phyloP scores from a whole-genome alignment of 768 basidiomycete genomes.

The Suillus plorans region DNA sequence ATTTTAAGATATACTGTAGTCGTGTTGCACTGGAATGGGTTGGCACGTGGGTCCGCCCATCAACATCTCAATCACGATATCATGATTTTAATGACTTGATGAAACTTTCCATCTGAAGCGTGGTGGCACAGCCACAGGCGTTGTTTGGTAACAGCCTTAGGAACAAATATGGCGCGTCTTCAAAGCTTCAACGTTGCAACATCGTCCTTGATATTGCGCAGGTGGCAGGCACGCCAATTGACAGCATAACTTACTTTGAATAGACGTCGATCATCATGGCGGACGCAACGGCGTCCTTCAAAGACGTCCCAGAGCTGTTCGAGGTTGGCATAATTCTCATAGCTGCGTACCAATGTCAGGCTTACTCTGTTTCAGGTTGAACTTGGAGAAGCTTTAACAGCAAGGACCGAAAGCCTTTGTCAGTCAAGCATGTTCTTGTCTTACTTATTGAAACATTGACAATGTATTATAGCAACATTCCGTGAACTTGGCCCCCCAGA shows the following conservation, averaged over 20 bases:
- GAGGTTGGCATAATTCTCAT: slow-evolving; percentile 56
- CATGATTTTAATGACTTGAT: neutral
- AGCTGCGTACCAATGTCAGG: neutral
- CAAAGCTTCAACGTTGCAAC: neutral
- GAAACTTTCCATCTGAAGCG: neutral
- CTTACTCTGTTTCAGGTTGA: slow-evolving; percentile 57
- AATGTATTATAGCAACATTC: slow-evolving; percentile 71
- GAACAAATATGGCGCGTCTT: slow-evolving; percentile 18
- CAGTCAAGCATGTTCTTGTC: slow-evolving; percentile 28
- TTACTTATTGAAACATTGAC: neutral
- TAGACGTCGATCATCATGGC: slow-evolving; percentile 39
- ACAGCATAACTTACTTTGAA: neutral
- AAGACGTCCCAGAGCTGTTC: slow-evolving; percentile 95
- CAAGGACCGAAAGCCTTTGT: slow-evolving; percentile 92
- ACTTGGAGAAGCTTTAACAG: slow-evolving; percentile 84
- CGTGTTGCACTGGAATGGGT: neutral
- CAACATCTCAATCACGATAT: neutral
- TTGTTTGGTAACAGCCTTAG: slow-evolving; percentile 28
- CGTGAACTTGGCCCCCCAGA: slow-evolving; percentile 97
- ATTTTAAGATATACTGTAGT: neutral
- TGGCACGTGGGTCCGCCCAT: neutral
- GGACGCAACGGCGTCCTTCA: slow-evolving; percentile 64
- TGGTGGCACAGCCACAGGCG: neutral
- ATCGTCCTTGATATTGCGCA: neutral
- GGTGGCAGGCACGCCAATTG: neutral